These are phyloP conservation scores for Saccharomycopsis vini DNA, from an alignment of 805 yeast genomes.

Conservation along the genomic window DNA sequence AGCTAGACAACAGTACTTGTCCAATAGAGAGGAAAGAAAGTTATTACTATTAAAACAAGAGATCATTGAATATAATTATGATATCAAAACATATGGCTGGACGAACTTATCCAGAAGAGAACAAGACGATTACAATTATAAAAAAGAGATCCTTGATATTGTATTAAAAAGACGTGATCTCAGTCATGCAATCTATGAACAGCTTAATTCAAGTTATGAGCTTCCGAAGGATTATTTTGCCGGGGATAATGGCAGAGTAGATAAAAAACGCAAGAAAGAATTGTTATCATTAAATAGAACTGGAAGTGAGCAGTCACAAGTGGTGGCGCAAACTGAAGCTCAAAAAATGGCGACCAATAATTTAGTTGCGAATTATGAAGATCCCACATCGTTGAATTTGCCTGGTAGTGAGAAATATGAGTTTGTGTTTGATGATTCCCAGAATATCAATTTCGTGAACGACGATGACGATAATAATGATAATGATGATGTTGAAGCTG, in stretches of 20 bases:
- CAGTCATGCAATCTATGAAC: constrained; percentile 20
- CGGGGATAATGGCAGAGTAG: constrained; percentile 39
- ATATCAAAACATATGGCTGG: constrained; percentile 47
- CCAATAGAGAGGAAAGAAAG: constrained; percentile 13
- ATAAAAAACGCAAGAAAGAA: constrained; percentile 44
- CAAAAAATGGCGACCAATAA: constrained; percentile 20
- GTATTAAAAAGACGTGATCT: constrained; percentile 33
- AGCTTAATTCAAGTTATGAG: constrained; percentile 31
- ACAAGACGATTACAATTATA: constrained; percentile 40
- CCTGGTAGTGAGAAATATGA: constrained; percentile 48
- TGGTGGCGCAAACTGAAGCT: not conserved
- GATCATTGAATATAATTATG: constrained; percentile 39
- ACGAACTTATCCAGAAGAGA: constrained; percentile 39
- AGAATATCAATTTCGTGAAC: constrained; percentile 42
- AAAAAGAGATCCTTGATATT: constrained; percentile 40
- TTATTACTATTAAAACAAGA: constrained; percentile 27
- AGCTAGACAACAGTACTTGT: constrained; percentile 13
- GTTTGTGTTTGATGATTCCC: constrained; percentile 68
- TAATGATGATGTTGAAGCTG: constrained; percentile 27
- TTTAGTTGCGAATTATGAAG: constrained; percentile 24
- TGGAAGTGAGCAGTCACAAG: constrained; percentile 28
- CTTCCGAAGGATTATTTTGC: constrained; percentile 53
- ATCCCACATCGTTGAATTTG: constrained; percentile 34
- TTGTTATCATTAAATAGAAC: constrained; percentile 34
- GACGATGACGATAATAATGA: constrained; percentile 28